These are phyloP conservation scores for Claviceps spartinae DNA, from an alignment of 2,329 filamentous ascomycete genomes.

Conservation along the genomic window DNA sequence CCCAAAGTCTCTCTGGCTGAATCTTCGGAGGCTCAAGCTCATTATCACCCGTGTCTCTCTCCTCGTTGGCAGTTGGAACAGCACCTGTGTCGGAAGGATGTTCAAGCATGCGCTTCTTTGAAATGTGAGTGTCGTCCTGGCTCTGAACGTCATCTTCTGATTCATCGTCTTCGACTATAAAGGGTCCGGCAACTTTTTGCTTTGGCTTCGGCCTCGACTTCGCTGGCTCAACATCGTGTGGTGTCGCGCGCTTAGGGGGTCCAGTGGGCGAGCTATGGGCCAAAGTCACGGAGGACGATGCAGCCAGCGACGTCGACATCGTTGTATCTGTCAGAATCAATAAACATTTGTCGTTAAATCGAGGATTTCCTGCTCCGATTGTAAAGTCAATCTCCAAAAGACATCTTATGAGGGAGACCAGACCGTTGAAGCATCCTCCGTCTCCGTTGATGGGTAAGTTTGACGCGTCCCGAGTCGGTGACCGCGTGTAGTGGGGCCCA, in stretches of 20 bases:
- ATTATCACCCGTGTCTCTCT: neutral
- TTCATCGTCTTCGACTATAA: constrained; percentile 22
- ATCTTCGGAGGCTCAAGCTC: neutral
- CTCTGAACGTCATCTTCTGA: constrained; percentile 16
- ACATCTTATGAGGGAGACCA: too few species aligned
- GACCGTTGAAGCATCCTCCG: neutral
- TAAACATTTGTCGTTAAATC: neutral
- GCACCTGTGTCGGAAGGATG: constrained; percentile 8
- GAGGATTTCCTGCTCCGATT: too few species aligned
- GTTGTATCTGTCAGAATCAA: neutral
- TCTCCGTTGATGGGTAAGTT: neutral
- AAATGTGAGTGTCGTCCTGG: constrained; percentile 8
- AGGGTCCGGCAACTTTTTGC: constrained; percentile 23
- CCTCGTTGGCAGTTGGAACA: neutral
- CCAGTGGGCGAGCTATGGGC: constrained; percentile 33
- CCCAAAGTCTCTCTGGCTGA: neutral
- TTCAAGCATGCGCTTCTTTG: constrained; percentile 21
- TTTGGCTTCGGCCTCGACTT: constrained; percentile 24
- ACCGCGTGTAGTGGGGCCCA: constrained; percentile 16
- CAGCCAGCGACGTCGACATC: constrained; percentile 35
- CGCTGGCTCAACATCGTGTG: constrained; percentile 21
- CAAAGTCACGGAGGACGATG: constrained; percentile 45
- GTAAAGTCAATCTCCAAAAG: too few species aligned
- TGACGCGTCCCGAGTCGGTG: constrained; percentile 4
- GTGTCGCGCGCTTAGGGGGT: constrained; percentile 22